Evolutionary conservation across 805 yeast species (phyloP), one percentile per base, ranked within the genome.

Genomic region (Candida nitratophila): DNA sequence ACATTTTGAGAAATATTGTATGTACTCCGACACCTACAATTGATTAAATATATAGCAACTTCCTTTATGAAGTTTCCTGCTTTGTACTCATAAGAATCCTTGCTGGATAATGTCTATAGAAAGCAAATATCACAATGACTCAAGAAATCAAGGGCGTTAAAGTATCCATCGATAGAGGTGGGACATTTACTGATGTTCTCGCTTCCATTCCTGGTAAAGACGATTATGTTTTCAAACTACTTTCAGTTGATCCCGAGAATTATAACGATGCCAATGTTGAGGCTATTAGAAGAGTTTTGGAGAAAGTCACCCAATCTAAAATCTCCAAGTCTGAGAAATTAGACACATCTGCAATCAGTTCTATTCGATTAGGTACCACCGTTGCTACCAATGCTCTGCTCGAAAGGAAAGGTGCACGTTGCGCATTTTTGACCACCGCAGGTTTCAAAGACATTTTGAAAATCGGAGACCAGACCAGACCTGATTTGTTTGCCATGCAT

Each of bases 381-480:
- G 91, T 89, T 9, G 98, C 98, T 1, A 91, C 98, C 8, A 91
- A 91, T 65, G 96, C 97, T 1, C 72, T 93, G 30, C 70, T 91
- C 47, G 98, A 91, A 58, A 74, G 98, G 49, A 89, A 89, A 57
- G 98, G 98, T 41, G 93, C 89, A 45, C 68, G 79, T 26, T 89
- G 93, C 52, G 95, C 93, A 1, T 71, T 91, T 46, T 63, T 90
- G 4, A 88, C 95, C 2, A 86, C 97, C 15, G 83, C 80, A 54
- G 98, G 97, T 0, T 91, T 88, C 64, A 78, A 77, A 52, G 97
- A 91, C 57, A 79, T 85, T 33, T 68, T 91, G 48, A 63, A 71
- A 2, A 90, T 91, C 52, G 98, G 98, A 2, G 88, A 87, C 57
- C 98, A 91, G 61, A 79, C 96, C 2, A 73, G 98, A 54, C 98